Conservation (phyloP, 768 basidiomycete species). For the Clitopilus hobsonii region DNA sequence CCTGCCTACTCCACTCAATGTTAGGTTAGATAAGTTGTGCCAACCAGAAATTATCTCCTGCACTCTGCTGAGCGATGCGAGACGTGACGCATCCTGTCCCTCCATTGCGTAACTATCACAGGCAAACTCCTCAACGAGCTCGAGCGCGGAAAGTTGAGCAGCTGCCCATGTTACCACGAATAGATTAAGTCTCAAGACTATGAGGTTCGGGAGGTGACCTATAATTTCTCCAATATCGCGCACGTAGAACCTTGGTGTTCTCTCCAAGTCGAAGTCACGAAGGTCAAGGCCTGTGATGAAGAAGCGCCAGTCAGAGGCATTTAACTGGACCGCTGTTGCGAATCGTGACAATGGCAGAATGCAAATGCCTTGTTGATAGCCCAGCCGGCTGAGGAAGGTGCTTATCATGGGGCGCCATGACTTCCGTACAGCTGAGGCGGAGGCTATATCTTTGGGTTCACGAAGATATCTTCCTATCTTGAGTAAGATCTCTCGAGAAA, state of each 20-base stretch:
- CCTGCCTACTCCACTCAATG: constrained; percentile 16
- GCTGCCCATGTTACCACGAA: neutral
- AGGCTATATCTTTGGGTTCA: too few species aligned
- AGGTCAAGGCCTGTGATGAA: neutral
- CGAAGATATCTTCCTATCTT: too few species aligned
- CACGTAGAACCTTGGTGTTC: neutral
- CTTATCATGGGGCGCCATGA: too few species aligned
- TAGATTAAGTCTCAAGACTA: neutral
- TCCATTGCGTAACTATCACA: neutral
- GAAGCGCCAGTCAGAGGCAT: neutral
- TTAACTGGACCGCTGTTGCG: too few species aligned
- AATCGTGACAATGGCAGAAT: too few species aligned
- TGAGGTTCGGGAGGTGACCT: neutral
- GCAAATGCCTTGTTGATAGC: too few species aligned
- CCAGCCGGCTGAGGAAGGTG: too few species aligned
- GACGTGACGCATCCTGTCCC: neutral
- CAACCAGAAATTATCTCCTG: neutral
- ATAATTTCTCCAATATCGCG: neutral
- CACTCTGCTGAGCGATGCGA: neutral
- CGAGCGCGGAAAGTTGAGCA: neutral
- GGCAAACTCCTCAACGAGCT: neutral
- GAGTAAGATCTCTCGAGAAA: too few species aligned
- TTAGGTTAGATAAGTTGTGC: neutral
- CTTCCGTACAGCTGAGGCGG: too few species aligned
- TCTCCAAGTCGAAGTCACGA: neutral